Base-by-base conservation (phyloP, 257 asterid species). In the Ligustrum vulgare region DNA sequence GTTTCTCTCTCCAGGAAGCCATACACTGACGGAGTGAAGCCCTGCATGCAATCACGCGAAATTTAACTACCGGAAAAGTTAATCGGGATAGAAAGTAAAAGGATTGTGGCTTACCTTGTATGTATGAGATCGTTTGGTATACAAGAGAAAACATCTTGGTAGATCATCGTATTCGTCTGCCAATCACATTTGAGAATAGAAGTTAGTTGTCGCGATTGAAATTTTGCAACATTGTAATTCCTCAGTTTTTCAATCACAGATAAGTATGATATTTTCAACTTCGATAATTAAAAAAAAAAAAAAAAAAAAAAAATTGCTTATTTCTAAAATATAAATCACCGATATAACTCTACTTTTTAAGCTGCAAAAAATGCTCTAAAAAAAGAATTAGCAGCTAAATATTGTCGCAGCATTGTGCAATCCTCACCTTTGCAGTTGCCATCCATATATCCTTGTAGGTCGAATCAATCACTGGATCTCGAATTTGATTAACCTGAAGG, bases 381-480 rank as follows among this genome's bases (percentile, higher is more conserved):
- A 33, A 75, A 67, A 65, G 33, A 69, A 34, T 10, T 58, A 72
- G 41, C 33, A 28, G 69, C 18, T 70, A 25, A 71, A 74, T 45
- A 77, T 7, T 8, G 22, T 32, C 76, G 71, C 43, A 64, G 68
- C 11, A 75, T 47, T 49, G 64, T 32, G 33, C 1, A n/a, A 56
- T 71, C 41, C 87, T 83, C 78, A 94, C 99, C 97, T 85, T 92
- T 64, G 99, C 99, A 73, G 96, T 88, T 58, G 97, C 89, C 96
- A 89, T 92, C 99, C 99, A 94, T 79, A 91, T 86, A 85, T 92
- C 90, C 80, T 86, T 94, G 78, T 94, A 94, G 71, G 97, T 94
- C 62, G 96, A 86, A 76, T 92, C 97, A 56, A 84, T 72, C 74
- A 94, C 89, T 2, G 99, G 99, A 79, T 94, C 98, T 73, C 82